Evolutionary conservation across 108 stramenopile genomes (phyloP).

Genomic region (Conticribra guillardii): DNA sequence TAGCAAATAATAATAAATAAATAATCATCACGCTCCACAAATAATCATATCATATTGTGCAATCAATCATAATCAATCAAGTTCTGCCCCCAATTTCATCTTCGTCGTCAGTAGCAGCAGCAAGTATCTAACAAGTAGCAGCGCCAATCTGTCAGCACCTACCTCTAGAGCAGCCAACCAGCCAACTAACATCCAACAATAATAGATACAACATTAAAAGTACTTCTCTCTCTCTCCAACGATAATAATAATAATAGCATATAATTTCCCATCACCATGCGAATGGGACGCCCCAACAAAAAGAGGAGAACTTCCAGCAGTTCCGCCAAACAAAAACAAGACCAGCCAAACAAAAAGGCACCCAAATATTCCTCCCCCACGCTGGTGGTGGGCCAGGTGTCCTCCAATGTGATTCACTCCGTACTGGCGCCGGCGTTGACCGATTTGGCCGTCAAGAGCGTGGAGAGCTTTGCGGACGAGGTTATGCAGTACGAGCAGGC

Average conservation of each 20-base stretch:
- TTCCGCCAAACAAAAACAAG: background rate
- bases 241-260: no score
- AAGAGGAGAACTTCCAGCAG: conserved; percentile 5
- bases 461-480: conserved; percentile 68
- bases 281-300: conserved; percentile 43
- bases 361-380: conserved; percentile 52
- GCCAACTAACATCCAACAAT: no score
- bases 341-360: conserved; percentile 1
- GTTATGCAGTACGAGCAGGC: conserved; percentile 31
- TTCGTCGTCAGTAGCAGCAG: no score
- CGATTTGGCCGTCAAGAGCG: conserved; percentile 44
- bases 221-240: no score
- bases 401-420: conserved; percentile 67
- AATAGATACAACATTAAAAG: background rate
- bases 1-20: no score
- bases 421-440: conserved; percentile 59
- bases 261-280: conserved; percentile 36
- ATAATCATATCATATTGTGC: no score
- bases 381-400: conserved; percentile 68
- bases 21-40: no score
- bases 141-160: no score
- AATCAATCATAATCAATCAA: no score
- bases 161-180: no score
- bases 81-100: no score
- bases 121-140: no score